Percentiles rank a stretch among this genome's conserved stretches.
phyloP scores from a whole-genome alignment of 2,329 filamentous ascomycete genomes.

The Grosmannia huntii region DNA sequence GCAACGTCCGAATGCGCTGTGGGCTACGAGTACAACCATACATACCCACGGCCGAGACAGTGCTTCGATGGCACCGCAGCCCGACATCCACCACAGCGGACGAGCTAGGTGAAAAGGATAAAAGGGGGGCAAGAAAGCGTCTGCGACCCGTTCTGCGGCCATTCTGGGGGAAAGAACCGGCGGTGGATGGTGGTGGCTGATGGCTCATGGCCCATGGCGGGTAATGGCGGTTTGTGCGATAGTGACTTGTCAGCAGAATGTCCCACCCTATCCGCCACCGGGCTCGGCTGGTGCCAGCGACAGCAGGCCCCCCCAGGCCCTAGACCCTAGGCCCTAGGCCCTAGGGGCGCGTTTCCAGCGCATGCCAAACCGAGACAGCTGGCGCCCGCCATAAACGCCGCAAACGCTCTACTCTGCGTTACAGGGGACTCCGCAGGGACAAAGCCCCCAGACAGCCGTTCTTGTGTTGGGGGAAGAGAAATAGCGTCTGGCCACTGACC shows the following conservation, averaged over 20 bases:
- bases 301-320: not conserved
- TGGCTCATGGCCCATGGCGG: too few species aligned
- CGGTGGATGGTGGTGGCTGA: not conserved
- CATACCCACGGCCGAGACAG: not conserved
- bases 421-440: not conserved
- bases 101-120: not conserved
- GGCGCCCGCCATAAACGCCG: not conserved
- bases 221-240: not conserved
- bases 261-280: not conserved
- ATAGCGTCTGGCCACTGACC: too few species aligned
- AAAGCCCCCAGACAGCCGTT: too few species aligned
- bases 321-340: too few species aligned
- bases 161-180: not conserved
- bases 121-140: not conserved
- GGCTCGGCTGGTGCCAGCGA: not conserved
- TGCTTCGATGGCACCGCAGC: not conserved
- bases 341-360: not conserved
- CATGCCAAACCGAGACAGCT: conserved; percentile 2
- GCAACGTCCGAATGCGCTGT: too few species aligned
- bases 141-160: conserved; percentile 3
- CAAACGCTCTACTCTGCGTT: not conserved
- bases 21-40: too few species aligned
- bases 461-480: too few species aligned
- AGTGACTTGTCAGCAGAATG: not conserved
- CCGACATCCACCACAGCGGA: not conserved